These are phyloP conservation scores for Tephrocybe sp. DNA, from an alignment of 768 basidiomycete species.

Conservation along the genomic window DNA sequence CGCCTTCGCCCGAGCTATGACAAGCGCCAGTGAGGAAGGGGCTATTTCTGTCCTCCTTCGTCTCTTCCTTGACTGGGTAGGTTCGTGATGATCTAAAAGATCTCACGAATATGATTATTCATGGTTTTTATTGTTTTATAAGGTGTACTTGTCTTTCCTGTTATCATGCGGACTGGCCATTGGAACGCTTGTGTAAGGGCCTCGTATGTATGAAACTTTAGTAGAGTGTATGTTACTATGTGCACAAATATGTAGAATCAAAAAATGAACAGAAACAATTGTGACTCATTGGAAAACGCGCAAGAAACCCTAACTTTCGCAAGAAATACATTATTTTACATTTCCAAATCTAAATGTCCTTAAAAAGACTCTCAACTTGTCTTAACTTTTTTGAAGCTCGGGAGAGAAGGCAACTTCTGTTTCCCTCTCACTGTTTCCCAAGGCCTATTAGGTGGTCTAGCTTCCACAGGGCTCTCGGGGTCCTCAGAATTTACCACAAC, in stretches of 20 bases:
- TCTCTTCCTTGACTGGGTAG: background rate
- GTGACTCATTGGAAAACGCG: too few species aligned
- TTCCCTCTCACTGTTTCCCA: constrained; percentile 7
- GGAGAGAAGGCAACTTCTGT: background rate
- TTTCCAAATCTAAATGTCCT: too few species aligned
- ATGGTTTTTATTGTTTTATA: constrained; percentile 5
- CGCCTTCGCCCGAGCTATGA: constrained; percentile 8
- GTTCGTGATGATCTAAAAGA: background rate
- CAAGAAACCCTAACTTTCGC: too few species aligned
- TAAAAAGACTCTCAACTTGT: background rate
- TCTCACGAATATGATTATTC: constrained; percentile 1
- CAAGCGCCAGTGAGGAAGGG: too few species aligned
- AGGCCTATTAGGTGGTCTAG: background rate
- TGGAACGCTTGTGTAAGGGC: too few species aligned
- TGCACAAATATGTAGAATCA: constrained; percentile 11
- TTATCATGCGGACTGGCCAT: background rate
- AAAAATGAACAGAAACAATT: too few species aligned
- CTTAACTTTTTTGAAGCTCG: constrained; percentile 4
- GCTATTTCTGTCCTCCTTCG: background rate
- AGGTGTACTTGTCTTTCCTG: background rate
- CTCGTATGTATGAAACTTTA: constrained; percentile 3
- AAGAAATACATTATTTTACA: too few species aligned
- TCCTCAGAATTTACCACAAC: too few species aligned
- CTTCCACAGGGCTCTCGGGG: background rate
- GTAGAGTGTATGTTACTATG: constrained; percentile 19